A percentile compares a stretch with the other conserved stretches of the same genome.
phyloP scores from a whole-genome alignment of 2,329 filamentous ascomycete genomes.

The Mollisiaceae sp. region DNA sequence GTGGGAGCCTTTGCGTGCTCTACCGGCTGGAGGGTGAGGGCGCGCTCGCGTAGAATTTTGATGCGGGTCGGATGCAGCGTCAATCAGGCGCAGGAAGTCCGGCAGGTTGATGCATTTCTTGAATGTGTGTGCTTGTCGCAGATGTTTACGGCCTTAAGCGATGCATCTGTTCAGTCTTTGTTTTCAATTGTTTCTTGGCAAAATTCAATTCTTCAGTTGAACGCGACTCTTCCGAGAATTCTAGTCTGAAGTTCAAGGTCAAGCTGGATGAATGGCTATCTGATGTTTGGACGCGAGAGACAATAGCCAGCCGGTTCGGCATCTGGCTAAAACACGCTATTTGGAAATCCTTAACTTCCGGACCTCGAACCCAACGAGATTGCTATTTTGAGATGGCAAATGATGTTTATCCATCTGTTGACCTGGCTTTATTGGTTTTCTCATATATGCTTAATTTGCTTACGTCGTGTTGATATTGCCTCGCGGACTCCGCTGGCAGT shows the following conservation, averaged over 20 bases:
- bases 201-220: neutral
- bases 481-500: slow-evolving; percentile 24
- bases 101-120: neutral
- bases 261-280: slow-evolving; percentile 5
- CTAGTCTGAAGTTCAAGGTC: neutral
- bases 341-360: slow-evolving; percentile 24
- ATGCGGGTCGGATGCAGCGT: slow-evolving; percentile 1
- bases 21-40: slow-evolving; percentile 34
- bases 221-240: neutral
- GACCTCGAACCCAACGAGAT: slow-evolving; percentile 15
- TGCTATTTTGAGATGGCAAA: slow-evolving; percentile 31
- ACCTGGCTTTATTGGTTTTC: slow-evolving; percentile 20
- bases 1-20: slow-evolving; percentile 42
- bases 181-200: neutral
- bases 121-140: neutral
- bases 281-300: slow-evolving; percentile 21
- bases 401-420: slow-evolving; percentile 21
- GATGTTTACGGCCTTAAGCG: neutral
- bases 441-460: slow-evolving; percentile 29
- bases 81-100: slow-evolving; percentile 8
- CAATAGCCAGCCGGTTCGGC: slow-evolving; percentile 30
- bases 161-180: neutral
- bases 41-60: slow-evolving; percentile 15
- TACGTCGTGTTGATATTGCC: slow-evolving; percentile 17
- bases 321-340: slow-evolving; percentile 33